Percentiles rank a stretch among this genome's conserved stretches.
These are phyloP conservation scores for Cystofilobasidium macerans DNA, from an alignment of 768 basidiomycete species.

Conservation along the genomic window DNA sequence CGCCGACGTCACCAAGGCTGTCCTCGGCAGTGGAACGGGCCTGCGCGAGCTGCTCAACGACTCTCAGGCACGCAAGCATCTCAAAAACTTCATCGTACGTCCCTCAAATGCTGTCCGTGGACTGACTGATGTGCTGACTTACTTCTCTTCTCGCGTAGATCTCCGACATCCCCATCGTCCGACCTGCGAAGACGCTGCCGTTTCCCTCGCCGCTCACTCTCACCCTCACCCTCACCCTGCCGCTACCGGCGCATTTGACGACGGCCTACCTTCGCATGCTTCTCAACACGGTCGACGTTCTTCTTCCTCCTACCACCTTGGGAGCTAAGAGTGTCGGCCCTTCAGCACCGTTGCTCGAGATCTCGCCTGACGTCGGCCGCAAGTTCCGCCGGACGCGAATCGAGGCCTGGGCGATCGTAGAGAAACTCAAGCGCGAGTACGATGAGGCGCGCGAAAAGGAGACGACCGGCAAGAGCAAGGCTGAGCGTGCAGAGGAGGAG, in stretches of 20 bases:
- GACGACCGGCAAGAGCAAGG: not conserved
- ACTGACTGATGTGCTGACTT: not conserved
- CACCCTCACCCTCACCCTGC: slow-evolving; percentile 11
- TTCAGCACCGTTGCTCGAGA: not conserved
- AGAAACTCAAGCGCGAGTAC: not conserved
- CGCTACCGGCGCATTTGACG: not conserved
- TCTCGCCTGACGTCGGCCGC: slow-evolving; percentile 4
- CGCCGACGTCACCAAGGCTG: slow-evolving; percentile 11
- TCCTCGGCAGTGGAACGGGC: slow-evolving; percentile 2
- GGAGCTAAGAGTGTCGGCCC: not conserved
- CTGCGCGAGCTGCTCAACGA: slow-evolving; percentile 10
- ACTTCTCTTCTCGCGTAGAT: slow-evolving; percentile 9
- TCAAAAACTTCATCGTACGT: slow-evolving; percentile 10
- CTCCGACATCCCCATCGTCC: slow-evolving; percentile 14
- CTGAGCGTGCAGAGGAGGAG: not conserved
- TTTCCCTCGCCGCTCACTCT: slow-evolving; percentile 15
- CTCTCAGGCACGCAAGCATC: not conserved
- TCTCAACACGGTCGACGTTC: slow-evolving; percentile 15
- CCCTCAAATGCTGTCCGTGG: not conserved
- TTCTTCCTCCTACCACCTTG: not conserved
- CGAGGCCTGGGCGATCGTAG: slow-evolving; percentile 15
- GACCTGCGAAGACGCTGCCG: slow-evolving; percentile 5
- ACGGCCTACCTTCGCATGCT: slow-evolving; percentile 12
- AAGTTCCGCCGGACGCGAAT: slow-evolving; percentile 7
- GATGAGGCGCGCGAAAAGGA: slow-evolving; percentile 6